Base-by-base conservation (phyloP, 2,329 filamentous ascomycete species). In the Epichloe sp. region DNA sequence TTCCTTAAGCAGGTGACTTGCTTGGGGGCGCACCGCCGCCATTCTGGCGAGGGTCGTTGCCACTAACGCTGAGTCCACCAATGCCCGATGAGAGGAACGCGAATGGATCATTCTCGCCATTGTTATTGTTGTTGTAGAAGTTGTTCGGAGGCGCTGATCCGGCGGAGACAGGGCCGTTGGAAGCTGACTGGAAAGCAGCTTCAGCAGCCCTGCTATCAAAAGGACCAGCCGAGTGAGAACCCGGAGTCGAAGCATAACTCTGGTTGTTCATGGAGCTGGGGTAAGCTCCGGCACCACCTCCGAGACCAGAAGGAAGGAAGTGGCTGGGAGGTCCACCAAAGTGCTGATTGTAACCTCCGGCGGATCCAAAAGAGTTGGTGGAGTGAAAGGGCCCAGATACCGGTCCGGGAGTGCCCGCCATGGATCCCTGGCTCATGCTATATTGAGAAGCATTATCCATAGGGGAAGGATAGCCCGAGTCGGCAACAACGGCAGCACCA, bases 181-280 rank as follows among this genome's bases (percentile, higher is more conserved):
- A 84, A 40, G 88, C 89, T 41, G 86, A 87, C 64, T 88, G 87
- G 75, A 98, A 98, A 26, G 93, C 91, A 54, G 89, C 89, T 71
- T 97, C 91, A 15, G 91, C 88, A 55, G 88, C 86, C 56, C 90
- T 87, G 73, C 89, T 94, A 64, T 95, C 90, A 63, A 98, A 97
- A 5, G 85, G 85, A 12, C 88, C 86, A 42, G 86, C 86, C 23
- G 86, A 86, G 68, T 93, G 88, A 59, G 88, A 84, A 49, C 83
- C 82, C 40, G 83, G 85, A 51, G 82, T 83, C 43, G 86, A 84
- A 53, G 83, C 83, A 56, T 83, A 95, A 44, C 64, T 65, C 60
- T 89, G 86, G 38, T 85, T 87, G 66, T 88, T 87, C 69, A 96
- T 80, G 2, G 87, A 78, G 36, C 86, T 76, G 49, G 87, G 85